Evolutionary conservation across 148 eudicot species (phyloP).

Genomic region (Silene conica): DNA sequence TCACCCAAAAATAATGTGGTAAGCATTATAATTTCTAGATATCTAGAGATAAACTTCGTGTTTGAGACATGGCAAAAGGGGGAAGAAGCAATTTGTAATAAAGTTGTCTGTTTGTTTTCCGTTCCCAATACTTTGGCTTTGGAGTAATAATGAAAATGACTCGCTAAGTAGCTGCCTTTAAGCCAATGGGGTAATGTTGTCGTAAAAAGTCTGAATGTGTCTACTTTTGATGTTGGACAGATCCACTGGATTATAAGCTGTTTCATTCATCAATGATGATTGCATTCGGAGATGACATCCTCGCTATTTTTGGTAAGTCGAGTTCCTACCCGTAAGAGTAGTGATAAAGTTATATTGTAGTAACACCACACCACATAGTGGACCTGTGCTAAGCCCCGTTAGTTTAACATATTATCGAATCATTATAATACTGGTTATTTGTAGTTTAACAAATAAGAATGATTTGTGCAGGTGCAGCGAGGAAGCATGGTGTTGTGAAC

Average conservation of each 20-base stretch:
- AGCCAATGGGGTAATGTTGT: neutral
- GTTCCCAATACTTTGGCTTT: no score
- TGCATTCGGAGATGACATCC: neutral
- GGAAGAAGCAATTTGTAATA: neutral
- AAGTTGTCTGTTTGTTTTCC: neutral
- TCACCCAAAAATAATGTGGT: conserved; percentile 67
- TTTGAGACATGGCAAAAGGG: neutral
- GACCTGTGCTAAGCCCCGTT: neutral
- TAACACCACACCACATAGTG: neutral
- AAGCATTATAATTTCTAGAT: conserved; percentile 26
- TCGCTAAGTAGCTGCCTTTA: neutral
- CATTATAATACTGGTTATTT: neutral
- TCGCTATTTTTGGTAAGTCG: conserved; percentile 23
- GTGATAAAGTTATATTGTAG: no score
- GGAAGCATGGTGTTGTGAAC: conserved; percentile 1
- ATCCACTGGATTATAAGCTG: conserved; percentile 56
- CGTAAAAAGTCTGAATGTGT: neutral
- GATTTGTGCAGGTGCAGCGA: conserved; percentile 14
- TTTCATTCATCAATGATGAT: conserved; percentile 36
- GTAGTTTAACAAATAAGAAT: neutral
- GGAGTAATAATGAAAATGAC: neutral
- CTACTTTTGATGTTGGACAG: conserved; percentile 33
- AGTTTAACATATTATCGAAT: neutral
- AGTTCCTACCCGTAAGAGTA: neutral
- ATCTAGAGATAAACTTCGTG: no score